Evolutionary conservation across 305 asterid genomes (phyloP).

Genomic region (Solanum hybrid): DNA sequence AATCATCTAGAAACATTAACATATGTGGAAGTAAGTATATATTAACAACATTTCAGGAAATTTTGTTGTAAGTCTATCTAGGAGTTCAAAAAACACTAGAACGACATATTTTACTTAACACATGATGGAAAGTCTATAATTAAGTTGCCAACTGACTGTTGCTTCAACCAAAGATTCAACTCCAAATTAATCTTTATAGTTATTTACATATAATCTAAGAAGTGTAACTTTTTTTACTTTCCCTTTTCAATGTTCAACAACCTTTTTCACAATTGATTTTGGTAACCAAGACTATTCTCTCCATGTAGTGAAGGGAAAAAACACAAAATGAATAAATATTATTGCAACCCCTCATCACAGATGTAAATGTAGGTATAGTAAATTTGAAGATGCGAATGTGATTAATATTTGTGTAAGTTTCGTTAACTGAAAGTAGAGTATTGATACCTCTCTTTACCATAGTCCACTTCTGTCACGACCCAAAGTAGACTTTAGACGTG

Average conservation of each 20-base stretch:
- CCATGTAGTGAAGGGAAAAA: slow-evolving; percentile 83
- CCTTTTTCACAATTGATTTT: slow-evolving; percentile 81
- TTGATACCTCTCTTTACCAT: slow-evolving; percentile 86
- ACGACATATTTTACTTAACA: slow-evolving; percentile 65
- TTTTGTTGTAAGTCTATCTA: slow-evolving; percentile 65
- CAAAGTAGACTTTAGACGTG: too few relatives aligned
- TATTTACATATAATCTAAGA: slow-evolving; percentile 88
- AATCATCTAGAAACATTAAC: slow-evolving; percentile 78
- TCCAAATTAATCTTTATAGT: slow-evolving; percentile 66
- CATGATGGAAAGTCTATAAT: slow-evolving; percentile 76
- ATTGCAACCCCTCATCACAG: slow-evolving; percentile 92
- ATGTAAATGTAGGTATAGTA: slow-evolving; percentile 76
- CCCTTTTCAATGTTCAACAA: slow-evolving; percentile 72
- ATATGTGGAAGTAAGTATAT: slow-evolving; percentile 74
- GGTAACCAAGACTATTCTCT: slow-evolving; percentile 81
- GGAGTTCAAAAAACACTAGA: slow-evolving; percentile 77
- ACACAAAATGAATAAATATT: slow-evolving; percentile 92
- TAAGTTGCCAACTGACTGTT: slow-evolving; percentile 61
- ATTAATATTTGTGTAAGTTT: slow-evolving; percentile 83
- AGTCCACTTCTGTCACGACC: slow-evolving; percentile 39
- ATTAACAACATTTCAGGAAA: slow-evolving; percentile 90
- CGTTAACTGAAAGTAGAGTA: slow-evolving; percentile 87
- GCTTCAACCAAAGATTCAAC: slow-evolving; percentile 49
- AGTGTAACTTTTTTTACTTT: slow-evolving; percentile 94
- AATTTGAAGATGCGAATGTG: slow-evolving; percentile 84